A percentile compares a stretch with the other conserved stretches of the same genome.
These are phyloP conservation scores for Larix sibirica DNA, from an alignment of 83 land plant species.

Conservation along the genomic window DNA sequence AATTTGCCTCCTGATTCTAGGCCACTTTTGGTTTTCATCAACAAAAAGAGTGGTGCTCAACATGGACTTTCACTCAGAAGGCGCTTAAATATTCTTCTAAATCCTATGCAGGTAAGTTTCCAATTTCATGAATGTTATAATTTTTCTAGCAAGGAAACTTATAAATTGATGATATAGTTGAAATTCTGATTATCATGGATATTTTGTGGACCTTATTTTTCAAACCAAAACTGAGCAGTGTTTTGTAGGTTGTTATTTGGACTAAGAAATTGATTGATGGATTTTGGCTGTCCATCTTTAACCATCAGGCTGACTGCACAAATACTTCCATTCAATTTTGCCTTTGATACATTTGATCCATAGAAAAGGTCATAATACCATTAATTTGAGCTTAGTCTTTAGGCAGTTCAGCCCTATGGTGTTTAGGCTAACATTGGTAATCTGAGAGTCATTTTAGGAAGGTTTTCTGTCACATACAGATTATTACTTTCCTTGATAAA, in stretches of 20 bases:
- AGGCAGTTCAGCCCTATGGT: neutral
- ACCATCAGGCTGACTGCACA: neutral
- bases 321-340: neutral
- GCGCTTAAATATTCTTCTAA: slow-evolving; percentile 78
- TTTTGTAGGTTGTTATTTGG: too few species aligned
- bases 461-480: neutral
- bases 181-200: neutral
- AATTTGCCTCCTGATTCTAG: slow-evolving; percentile 72
- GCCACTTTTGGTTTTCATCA: slow-evolving; percentile 81
- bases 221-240: too few species aligned
- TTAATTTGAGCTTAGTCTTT: neutral
- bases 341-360: too few species aligned
- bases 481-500: neutral
- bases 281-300: too few species aligned
- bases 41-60: slow-evolving; percentile 84
- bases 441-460: neutral
- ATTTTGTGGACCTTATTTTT: too few species aligned
- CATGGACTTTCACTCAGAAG: slow-evolving; percentile 61
- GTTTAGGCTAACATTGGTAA: neutral
- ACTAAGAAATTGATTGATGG: too few species aligned
- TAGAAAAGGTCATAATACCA: neutral
- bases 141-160: neutral
- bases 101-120: slow-evolving; percentile 75
- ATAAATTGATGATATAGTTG: neutral
- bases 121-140: neutral